These are phyloP conservation scores for Claviceps sp. DNA, from an alignment of 2,329 filamentous ascomycete species.

Conservation along the genomic window DNA sequence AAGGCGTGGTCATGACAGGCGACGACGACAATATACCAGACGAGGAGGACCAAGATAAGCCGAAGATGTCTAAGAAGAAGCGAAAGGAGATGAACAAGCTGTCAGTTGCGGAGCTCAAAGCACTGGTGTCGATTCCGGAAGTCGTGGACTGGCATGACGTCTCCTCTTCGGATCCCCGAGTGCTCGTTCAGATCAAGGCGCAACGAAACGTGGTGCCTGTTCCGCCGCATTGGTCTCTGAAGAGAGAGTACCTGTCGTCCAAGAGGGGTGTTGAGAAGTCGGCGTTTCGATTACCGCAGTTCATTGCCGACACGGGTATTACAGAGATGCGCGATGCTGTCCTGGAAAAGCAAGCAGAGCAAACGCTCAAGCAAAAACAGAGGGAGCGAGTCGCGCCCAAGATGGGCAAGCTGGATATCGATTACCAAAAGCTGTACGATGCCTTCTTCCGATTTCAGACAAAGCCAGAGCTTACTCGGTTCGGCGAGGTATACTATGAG, in stretches of 20 bases:
- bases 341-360: conserved; percentile 87
- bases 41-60: conserved; percentile 56
- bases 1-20: conserved; percentile 72
- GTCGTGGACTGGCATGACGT: conserved; percentile 97
- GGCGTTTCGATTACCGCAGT: conserved; percentile 82
- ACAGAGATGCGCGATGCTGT: conserved; percentile 96
- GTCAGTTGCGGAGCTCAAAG: conserved; percentile 90
- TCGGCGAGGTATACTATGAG: conserved; percentile 98
- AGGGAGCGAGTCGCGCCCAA: conserved; percentile 88
- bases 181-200: conserved; percentile 89
- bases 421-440: conserved; percentile 96
- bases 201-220: conserved; percentile 94
- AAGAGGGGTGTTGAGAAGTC: conserved; percentile 96
- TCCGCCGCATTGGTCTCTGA: conserved; percentile 85
- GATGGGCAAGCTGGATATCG: conserved; percentile 94
- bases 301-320: conserved; percentile 95
- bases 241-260: conserved; percentile 92
- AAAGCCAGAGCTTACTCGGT: conserved; percentile 85
- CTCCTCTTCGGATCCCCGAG: conserved; percentile 73
- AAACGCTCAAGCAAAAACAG: conserved; percentile 87
- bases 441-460: conserved; percentile 97
- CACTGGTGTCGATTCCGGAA: conserved; percentile 79
- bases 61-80: conserved; percentile 87
- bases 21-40: conserved; percentile 79
- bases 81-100: conserved; percentile 83